Evolutionary conservation across 2,329 filamentous ascomycete genomes (phyloP).

Genomic region (Fusarium nelsonii): DNA sequence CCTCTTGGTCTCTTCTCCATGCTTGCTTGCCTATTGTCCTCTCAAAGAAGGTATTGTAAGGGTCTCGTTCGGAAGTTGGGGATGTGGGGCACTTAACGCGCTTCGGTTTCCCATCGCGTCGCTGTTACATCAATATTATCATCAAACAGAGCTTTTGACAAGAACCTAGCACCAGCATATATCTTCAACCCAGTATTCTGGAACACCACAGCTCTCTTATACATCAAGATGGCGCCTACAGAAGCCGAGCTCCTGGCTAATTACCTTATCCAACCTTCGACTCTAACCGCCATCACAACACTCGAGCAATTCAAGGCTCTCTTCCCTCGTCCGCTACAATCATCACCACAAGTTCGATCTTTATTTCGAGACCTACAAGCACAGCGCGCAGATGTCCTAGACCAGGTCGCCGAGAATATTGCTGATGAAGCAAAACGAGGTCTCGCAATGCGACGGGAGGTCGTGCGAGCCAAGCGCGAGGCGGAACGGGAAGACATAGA

Average conservation of each 20-base stretch:
- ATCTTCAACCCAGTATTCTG: too few relatives aligned
- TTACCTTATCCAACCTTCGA: constrained; percentile 82
- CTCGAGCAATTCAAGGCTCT: constrained; percentile 80
- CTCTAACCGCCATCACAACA: constrained; percentile 78
- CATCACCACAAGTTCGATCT: constrained; percentile 74
- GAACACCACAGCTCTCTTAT: too few relatives aligned
- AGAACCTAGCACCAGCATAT: neutral
- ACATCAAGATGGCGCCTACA: constrained; percentile 72
- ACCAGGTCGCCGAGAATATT: constrained; percentile 75
- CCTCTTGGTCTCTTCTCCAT: neutral
- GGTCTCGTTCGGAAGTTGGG: neutral
- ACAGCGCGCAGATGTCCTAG: constrained; percentile 76
- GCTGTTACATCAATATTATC: constrained; percentile 5
- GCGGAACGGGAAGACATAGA: constrained; percentile 69
- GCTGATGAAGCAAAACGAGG: constrained; percentile 73
- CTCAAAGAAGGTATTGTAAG: neutral
- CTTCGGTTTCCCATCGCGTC: constrained; percentile 32
- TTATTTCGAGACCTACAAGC: constrained; percentile 85
- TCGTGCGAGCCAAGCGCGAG: constrained; percentile 65
- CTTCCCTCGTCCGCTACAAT: constrained; percentile 76
- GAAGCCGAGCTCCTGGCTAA: constrained; percentile 81
- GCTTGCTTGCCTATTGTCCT: neutral
- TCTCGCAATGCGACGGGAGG: constrained; percentile 67
- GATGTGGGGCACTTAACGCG: constrained; percentile 44
- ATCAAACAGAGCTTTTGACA: too few relatives aligned